Base-by-base conservation (phyloP, 2,329 filamentous ascomycete genomes). In the Didymella glomerata region DNA sequence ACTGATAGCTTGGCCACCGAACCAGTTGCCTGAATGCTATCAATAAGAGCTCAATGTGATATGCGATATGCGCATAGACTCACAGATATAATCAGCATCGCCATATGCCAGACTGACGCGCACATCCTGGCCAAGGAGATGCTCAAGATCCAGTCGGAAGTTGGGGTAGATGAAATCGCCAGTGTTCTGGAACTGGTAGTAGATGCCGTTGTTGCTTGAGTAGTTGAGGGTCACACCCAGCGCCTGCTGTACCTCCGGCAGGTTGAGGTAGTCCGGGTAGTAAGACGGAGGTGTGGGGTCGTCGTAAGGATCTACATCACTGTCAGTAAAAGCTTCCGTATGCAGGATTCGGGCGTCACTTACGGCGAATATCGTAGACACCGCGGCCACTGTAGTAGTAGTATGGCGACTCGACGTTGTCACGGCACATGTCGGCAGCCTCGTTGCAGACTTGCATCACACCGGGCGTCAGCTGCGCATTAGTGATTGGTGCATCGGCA, bases 1-100 rank as follows among this genome's bases (percentile, higher is more conserved):
- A 2, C 88, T 90, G 44, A 91, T 82, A 5, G 89, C 88, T 76
- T 95, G 84, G 25, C 90, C 91, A 18, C 92, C 92, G 66, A 77
- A 76, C 77, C 77, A 79, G 64, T 78, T 79, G 48, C 68, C 69
- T 68, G 24, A 55, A 28, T 28, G 10, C 8, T 7, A 28, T 28
- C 7, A 28, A 10, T 10, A 28, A 28, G 27, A 28, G 8, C 4
- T 28, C 27, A 28, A 28, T n/a, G n/a, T 8, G 27, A 28, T 10
- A 28, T 28, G 27, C 27, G 4, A 28, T 10, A 28, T 28, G 27
- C 27, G 27, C 10, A 28, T 28, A 28, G 27, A 28, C 62, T 77
- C 74, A 69, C 77, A 79, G 61, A 78, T 67, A 63, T 76, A 79
- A 48, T 76, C 73, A 22, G 72, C 72, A 60, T 76, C 73, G 13